phyloP scores from a whole-genome alignment of 805 yeast species.

The Trichomonascus vanleenenianus region DNA sequence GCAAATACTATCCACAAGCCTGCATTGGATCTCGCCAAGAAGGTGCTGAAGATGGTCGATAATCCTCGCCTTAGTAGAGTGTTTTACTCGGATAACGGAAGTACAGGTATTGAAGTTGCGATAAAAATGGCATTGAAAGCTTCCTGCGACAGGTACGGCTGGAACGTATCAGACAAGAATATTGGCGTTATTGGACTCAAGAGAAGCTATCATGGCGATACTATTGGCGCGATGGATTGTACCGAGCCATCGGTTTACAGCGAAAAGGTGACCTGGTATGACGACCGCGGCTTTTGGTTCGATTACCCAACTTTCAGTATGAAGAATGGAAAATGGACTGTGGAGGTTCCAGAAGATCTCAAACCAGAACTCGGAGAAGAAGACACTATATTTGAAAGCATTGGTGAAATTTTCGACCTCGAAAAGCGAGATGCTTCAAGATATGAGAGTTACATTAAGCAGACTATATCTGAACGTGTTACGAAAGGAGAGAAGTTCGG shows the following conservation, averaged over 20 bases:
- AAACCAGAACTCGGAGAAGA: constrained; percentile 3
- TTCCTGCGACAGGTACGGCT: constrained; percentile 13
- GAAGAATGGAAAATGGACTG: constrained; percentile 17
- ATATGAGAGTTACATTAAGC: constrained; percentile 12
- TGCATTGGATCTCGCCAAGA: constrained; percentile 18
- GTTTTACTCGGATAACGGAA: constrained; percentile 24
- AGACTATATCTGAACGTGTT: constrained; percentile 7
- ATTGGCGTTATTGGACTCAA: constrained; percentile 19
- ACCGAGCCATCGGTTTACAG: constrained; percentile 21
- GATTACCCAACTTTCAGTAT: constrained; percentile 19
- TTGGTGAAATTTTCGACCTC: constrained; percentile 13
- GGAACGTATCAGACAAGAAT: constrained; percentile 8
- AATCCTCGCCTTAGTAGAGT: constrained; percentile 17
- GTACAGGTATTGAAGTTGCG: constrained; percentile 24
- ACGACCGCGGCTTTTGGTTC: constrained; percentile 20
- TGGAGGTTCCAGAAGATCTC: constrained; percentile 13
- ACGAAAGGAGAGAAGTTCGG: constrained; percentile 18
- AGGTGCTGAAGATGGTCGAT: constrained; percentile 8
- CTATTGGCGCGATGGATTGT: constrained; percentile 22
- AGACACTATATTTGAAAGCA: constrained; percentile 7
- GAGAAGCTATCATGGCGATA: constrained; percentile 23
- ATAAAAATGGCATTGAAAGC: constrained; percentile 23
- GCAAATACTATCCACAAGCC: constrained; percentile 22
- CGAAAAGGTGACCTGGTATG: constrained; percentile 20
- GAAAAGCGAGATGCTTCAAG: constrained; percentile 6